Evolutionary conservation across 176 grass and related monocot species (phyloP).

Genomic region (Poa pratensis): DNA sequence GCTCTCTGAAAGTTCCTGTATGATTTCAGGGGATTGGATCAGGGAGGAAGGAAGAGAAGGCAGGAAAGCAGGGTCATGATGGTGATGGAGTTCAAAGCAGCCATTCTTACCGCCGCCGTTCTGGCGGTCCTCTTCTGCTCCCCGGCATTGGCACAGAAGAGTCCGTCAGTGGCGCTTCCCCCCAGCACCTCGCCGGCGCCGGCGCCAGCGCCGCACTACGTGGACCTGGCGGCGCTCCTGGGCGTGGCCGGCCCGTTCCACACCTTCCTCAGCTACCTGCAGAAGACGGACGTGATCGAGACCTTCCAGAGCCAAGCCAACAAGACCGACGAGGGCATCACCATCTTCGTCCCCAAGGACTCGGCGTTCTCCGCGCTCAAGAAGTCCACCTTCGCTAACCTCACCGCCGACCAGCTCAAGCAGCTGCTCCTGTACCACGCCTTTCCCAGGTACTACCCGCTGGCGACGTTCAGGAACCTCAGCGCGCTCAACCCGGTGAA

Average conservation of each 20-base stretch:
- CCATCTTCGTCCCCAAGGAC: conserved; percentile 85
- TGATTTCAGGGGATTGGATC: conserved; percentile 46
- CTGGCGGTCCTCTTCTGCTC: conserved; percentile 40
- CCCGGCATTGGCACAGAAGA: conserved; percentile 56
- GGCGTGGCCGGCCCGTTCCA: conserved; percentile 77
- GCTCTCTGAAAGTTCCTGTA: background rate
- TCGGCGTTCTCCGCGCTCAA: conserved; percentile 75
- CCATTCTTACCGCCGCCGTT: conserved; percentile 34
- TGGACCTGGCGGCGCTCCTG: conserved; percentile 75
- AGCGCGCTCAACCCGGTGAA: conserved; percentile 74
- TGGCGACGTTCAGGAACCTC: conserved; percentile 81
- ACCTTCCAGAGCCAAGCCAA: conserved; percentile 91
- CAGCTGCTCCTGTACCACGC: conserved; percentile 85
- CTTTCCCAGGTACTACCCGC: conserved; percentile 77
- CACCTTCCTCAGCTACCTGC: conserved; percentile 85
- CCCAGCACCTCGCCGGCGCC: conserved; percentile 67
- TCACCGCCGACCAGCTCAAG: conserved; percentile 82
- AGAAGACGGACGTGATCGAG: conserved; percentile 78
- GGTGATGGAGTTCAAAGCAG: conserved; percentile 50
- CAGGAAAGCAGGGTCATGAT: background rate
- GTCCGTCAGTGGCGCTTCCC: conserved; percentile 34
- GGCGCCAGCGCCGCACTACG: conserved; percentile 64
- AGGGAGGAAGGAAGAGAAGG: conserved; percentile 9
- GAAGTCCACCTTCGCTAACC: conserved; percentile 78
- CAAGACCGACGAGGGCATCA: conserved; percentile 76